Evolutionary conservation across 163 green algal genomes (phyloP), one percentile per base, ranked within the genome.

Genomic region (Chloromonas sp.): DNA sequence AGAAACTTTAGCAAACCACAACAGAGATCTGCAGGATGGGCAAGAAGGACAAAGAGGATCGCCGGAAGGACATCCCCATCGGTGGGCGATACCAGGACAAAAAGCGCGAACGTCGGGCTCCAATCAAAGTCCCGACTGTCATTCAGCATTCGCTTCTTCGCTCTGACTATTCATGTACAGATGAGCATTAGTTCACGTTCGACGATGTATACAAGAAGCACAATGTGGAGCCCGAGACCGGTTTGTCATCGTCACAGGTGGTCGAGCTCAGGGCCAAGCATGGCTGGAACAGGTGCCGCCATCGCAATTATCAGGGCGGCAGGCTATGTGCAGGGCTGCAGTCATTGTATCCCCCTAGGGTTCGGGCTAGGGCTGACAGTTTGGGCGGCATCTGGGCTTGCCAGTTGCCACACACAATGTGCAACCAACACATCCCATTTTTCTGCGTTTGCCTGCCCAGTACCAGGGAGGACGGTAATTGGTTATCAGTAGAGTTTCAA

Each of bases 121-220:
- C 3, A 82, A 13, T n/a, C 36, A 3, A 70, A 0, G 81, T 83
- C 61, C 60, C 83, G 0, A 58, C 76, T 1, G 76, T 62, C 3
- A 81, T 81, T 62, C 85, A 81, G 60, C 66, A 61, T 2, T 74
- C 83, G 59, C 81, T 82, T 13, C 71, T 83, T 58, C n/a, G 70
- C 1, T 0, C n/a, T 1, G 79, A 70, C 61, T 85, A 82, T 14
- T 81, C 84, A 0, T 70, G 76, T 3, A 36, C 61, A 14, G 81
- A 85, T 15, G 90, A 94, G 82, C 86, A 93, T 82, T 89, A 86
- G 15, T 94, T 88, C 87, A 78, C 83, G 13, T 60, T 80, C 2
- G 87, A 93, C 11, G 87, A 93, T 61, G 61, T 94, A 1, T 92
- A 88, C 60, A 85, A 89, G 66, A 85, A 92, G 61, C 93, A 92